Percentiles rank a stretch among this genome's conserved stretches.
Evolutionary conservation across 2,329 filamentous ascomycete genomes (phyloP).

Genomic region (Trichoderma koningii): DNA sequence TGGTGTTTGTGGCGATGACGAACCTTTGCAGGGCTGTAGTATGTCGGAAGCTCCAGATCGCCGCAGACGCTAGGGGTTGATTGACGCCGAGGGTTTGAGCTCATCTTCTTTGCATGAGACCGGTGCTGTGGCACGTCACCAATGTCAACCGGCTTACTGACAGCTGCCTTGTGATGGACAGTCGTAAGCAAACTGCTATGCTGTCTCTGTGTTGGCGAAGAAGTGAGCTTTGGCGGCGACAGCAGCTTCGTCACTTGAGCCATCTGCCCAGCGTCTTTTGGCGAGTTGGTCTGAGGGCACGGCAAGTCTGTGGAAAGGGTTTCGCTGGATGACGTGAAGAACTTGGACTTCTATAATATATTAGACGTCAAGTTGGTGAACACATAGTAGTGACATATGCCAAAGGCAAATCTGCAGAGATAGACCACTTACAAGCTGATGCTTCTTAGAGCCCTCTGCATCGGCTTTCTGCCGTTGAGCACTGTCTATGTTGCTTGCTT

Average conservation of each 20-base stretch:
- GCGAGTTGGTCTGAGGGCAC: not conserved
- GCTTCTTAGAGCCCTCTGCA: not conserved
- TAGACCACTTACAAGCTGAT: not conserved
- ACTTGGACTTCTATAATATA: not conserved
- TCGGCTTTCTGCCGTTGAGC: not conserved
- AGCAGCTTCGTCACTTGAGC: not conserved
- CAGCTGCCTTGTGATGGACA: not conserved
- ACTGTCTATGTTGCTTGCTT: not conserved
- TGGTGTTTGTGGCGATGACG: not conserved
- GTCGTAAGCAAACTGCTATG: not conserved
- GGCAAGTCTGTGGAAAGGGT: not conserved
- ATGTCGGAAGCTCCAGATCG: slow-evolving; percentile 38
- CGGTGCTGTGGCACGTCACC: not conserved
- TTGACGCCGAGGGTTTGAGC: slow-evolving; percentile 4
- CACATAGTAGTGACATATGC: not conserved
- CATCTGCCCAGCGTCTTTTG: not conserved
- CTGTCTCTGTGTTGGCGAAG: not conserved
- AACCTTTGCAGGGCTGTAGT: slow-evolving; percentile 30
- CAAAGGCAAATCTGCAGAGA: not conserved
- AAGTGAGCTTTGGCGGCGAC: not conserved
- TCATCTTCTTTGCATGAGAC: not conserved
- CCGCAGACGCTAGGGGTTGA: slow-evolving; percentile 36
- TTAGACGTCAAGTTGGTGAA: not conserved
- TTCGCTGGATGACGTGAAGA: not conserved
- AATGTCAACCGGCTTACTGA: not conserved